Percentiles rank a stretch among this genome's conserved stretches.
phyloP scores from a whole-genome alignment of 352 stramenopile genomes.

The Phytophthora aleatoria region DNA sequence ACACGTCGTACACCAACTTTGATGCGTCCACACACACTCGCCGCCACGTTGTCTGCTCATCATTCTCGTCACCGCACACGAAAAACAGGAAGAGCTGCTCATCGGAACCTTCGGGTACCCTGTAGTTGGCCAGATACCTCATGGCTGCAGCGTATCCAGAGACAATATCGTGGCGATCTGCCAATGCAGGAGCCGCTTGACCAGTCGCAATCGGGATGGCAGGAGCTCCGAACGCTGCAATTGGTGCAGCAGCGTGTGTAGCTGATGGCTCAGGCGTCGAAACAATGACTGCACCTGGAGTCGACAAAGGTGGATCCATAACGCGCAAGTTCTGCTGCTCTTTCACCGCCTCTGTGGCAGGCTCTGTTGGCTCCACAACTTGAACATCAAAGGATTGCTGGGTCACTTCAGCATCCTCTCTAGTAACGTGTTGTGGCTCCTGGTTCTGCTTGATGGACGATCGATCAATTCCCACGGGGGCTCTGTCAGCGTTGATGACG shows the following conservation, averaged over 20 bases:
- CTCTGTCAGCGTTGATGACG: slow-evolving; percentile 21
- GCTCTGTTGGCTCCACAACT: background rate
- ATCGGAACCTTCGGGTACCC: slow-evolving; percentile 21
- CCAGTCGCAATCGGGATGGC: background rate
- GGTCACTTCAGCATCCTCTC: background rate
- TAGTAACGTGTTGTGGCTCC: slow-evolving; percentile 4
- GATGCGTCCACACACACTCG: slow-evolving; percentile 49
- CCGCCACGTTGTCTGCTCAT: slow-evolving; percentile 49
- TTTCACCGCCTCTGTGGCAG: background rate
- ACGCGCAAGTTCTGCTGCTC: slow-evolving; percentile 22
- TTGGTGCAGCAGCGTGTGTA: background rate
- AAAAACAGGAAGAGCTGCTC: slow-evolving; percentile 78
- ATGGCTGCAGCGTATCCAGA: slow-evolving; percentile 56
- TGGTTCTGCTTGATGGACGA: slow-evolving; percentile 7
- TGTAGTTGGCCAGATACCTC: slow-evolving; percentile 55
- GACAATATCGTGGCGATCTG: slow-evolving; percentile 50
- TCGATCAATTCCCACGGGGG: slow-evolving; percentile 5
- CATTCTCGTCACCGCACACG: slow-evolving; percentile 61
- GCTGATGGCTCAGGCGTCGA: background rate
- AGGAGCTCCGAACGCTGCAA: slow-evolving; percentile 2
- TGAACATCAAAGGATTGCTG: background rate
- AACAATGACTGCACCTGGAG: slow-evolving; percentile 11
- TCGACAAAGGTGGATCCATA: slow-evolving; percentile 8
- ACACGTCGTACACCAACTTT: slow-evolving; percentile 57
- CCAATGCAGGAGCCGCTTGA: slow-evolving; percentile 22